phyloP scores from a whole-genome alignment of 2,329 filamentous ascomycete species.

The Pseudogymnoascus sp. region DNA sequence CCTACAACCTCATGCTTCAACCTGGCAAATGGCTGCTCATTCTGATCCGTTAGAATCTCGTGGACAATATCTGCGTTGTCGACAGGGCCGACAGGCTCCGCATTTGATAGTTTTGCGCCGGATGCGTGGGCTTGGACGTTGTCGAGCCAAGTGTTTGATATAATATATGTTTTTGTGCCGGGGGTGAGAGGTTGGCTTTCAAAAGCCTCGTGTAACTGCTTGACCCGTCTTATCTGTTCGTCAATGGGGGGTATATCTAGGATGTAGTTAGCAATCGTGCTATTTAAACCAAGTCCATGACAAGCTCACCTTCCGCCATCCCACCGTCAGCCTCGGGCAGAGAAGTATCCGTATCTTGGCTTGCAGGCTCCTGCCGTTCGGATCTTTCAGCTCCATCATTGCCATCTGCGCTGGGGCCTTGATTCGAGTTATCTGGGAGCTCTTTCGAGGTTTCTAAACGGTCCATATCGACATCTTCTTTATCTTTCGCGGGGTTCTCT shows the following conservation, averaged over 20 bases:
- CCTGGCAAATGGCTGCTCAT: constrained; percentile 57
- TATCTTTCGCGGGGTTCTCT: constrained; percentile 20
- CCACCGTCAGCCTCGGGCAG: not conserved
- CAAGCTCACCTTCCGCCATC: not conserved
- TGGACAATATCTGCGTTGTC: constrained; percentile 81
- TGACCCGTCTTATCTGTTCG: constrained; percentile 68
- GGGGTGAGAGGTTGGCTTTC: constrained; percentile 24
- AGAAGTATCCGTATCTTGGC: not conserved
- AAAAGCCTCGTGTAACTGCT: constrained; percentile 49
- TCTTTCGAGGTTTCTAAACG: constrained; percentile 12
- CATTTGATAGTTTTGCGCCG: constrained; percentile 50
- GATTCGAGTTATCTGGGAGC: not conserved
- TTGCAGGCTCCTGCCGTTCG: not conserved
- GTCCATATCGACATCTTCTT: constrained; percentile 30
- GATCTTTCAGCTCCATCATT: not conserved
- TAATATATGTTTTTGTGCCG: constrained; percentile 58
- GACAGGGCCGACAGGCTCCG: constrained; percentile 62
- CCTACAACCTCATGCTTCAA: constrained; percentile 61
- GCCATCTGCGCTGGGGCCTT: not conserved
- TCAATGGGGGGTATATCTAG: constrained; percentile 44
- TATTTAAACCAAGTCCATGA: not conserved
- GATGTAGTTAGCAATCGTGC: not conserved
- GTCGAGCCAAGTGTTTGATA: constrained; percentile 74
- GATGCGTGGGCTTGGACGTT: constrained; percentile 61
- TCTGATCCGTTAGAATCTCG: constrained; percentile 46